Conservation (phyloP, 768 basidiomycete species). For the Boletales sp. region DNA sequence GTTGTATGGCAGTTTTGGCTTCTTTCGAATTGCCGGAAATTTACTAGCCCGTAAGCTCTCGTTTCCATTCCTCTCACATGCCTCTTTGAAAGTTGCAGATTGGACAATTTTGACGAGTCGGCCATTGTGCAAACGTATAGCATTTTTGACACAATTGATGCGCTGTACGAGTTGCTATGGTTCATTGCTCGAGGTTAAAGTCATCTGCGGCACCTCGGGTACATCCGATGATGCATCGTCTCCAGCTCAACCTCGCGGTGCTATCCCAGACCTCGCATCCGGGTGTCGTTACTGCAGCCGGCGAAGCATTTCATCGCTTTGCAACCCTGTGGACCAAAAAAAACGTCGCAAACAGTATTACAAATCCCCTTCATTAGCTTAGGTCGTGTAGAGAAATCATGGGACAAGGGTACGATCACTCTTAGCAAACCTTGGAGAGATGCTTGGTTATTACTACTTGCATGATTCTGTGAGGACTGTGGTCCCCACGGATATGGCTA, state of each 20-base stretch:
- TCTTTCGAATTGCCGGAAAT: constrained; percentile 60
- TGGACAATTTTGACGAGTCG: constrained; percentile 31
- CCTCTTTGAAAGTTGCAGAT: constrained; percentile 11
- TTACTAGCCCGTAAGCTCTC: constrained; percentile 45
- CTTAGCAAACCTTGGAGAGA: constrained; percentile 60
- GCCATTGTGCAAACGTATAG: constrained; percentile 53
- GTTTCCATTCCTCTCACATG: not conserved
- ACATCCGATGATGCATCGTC: constrained; percentile 2
- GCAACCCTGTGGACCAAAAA: constrained; percentile 76
- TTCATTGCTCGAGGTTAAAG: constrained; percentile 66
- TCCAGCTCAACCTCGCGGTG: constrained; percentile 49
- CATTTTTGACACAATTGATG: constrained; percentile 56
- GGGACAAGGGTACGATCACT: constrained; percentile 65
- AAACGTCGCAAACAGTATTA: constrained; percentile 54
- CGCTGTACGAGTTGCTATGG: constrained; percentile 60
- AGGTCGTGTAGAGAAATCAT: constrained; percentile 59
- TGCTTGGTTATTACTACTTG: constrained; percentile 60
- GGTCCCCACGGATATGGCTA: constrained; percentile 54
- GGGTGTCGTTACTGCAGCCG: constrained; percentile 55
- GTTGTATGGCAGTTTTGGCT: constrained; percentile 57
- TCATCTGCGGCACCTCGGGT: constrained; percentile 1
- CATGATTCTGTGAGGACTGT: constrained; percentile 53
- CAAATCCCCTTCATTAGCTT: constrained; percentile 57
- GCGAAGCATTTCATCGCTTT: constrained; percentile 72
- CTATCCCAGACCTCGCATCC: constrained; percentile 50